Evolutionary conservation across 176 grass and related monocot species (phyloP).

Genomic region (Hsuehochloa calcarea): DNA sequence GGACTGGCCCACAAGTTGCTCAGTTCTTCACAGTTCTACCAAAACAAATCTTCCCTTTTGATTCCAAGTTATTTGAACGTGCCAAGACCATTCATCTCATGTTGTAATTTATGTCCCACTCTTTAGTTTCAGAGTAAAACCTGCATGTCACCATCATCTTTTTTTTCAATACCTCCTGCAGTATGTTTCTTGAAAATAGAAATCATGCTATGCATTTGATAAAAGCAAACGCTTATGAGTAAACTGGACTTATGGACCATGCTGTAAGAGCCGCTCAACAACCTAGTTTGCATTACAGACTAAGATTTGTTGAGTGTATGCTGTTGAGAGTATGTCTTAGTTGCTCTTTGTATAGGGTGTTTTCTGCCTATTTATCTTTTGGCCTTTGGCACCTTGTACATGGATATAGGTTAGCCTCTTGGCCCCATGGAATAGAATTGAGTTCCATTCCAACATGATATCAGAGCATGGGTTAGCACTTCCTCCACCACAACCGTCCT

Average conservation of each 20-base stretch:
- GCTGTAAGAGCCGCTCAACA: slow-evolving; percentile 3
- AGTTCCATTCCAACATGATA: no score
- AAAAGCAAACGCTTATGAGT: slow-evolving; percentile 16
- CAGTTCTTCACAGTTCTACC: not conserved
- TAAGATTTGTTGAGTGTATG: not conserved
- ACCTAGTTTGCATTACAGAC: not conserved
- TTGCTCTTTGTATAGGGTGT: no score
- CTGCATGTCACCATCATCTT: not conserved
- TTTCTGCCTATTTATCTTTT: no score
- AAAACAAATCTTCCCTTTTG: slow-evolving; percentile 7
- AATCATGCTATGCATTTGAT: slow-evolving; percentile 10
- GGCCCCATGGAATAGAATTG: no score
- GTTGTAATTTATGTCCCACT: not conserved
- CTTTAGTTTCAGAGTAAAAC: slow-evolving; percentile 19
- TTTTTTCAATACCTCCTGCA: not conserved
- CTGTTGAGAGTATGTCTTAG: no score
- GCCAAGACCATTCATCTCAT: no score
- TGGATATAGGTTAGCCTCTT: no score
- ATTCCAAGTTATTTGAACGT: no score
- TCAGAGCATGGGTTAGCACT: no score
- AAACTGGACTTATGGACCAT: slow-evolving; percentile 6
- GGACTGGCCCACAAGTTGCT: not conserved
- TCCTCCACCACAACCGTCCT: no score
- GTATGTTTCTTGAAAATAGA: slow-evolving; percentile 19
- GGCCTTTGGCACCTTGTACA: no score